Evolutionary conservation across 1,139 yeast species (phyloP).

Genomic region (Saccharomycopsis phalli): DNA sequence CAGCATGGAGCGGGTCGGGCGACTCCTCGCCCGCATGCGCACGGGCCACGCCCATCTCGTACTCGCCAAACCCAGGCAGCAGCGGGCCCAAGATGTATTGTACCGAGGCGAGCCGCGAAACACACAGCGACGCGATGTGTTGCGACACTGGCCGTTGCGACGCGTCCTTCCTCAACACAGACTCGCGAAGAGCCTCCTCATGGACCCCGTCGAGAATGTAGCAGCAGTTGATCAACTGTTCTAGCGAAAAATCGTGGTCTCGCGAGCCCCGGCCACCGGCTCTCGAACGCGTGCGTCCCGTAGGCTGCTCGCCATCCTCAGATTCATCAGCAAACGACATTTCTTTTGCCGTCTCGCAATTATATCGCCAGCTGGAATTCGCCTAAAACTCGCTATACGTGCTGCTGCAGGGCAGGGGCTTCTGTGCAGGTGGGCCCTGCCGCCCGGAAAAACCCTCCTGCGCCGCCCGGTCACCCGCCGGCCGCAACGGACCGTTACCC

Average conservation of each 20-base stretch:
- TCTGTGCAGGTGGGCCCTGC: not conserved
- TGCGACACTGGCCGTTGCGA: not conserved
- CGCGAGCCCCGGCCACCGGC: not conserved
- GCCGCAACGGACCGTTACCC: not conserved
- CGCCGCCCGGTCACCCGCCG: not conserved
- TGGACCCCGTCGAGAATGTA: conserved; percentile 15
- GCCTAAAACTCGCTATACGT: too few relatives aligned
- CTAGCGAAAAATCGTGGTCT: conserved; percentile 5
- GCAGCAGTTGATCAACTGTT: conserved; percentile 18
- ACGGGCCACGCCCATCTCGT: too few relatives aligned
- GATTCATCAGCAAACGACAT: too few relatives aligned
- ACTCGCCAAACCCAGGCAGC: too few relatives aligned
- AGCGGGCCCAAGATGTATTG: conserved; percentile 4
- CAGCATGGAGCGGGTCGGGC: conserved; percentile 11
- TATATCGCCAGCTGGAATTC: too few relatives aligned
- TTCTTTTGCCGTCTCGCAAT: too few relatives aligned
- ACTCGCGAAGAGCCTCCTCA: too few relatives aligned
- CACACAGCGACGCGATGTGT: not conserved
- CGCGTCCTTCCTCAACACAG: too few relatives aligned
- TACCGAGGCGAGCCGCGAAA: conserved; percentile 3
- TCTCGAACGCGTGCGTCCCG: not conserved
- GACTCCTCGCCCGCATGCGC: not conserved
- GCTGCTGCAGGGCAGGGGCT: not conserved
- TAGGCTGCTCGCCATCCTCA: not conserved
- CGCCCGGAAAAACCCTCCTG: not conserved